These are phyloP conservation scores for Vitis rupestris DNA, from an alignment of 164 flowering plant genomes.

Conservation along the genomic window DNA sequence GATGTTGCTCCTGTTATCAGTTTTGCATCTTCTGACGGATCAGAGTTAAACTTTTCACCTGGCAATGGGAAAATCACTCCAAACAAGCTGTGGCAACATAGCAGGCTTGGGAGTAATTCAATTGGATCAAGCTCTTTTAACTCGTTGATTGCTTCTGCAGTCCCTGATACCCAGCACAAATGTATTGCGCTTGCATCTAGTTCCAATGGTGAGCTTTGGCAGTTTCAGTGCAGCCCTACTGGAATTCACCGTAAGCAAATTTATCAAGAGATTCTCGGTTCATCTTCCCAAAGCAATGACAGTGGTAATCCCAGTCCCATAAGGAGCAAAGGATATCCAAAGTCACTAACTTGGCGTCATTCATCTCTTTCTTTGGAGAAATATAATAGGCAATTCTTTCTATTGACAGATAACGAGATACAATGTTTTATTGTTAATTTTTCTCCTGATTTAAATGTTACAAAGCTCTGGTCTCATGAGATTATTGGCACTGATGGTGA, in stretches of 20 bases:
- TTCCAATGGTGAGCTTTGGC: constrained; percentile 81
- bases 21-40: constrained; percentile 42
- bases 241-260: constrained; percentile 41
- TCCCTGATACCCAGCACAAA: constrained; percentile 28
- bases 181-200: constrained; percentile 70
- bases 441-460: constrained; percentile 35
- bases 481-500: constrained; percentile 79
- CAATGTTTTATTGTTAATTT: constrained; percentile 59
- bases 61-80: constrained; percentile 27
- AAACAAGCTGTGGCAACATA: constrained; percentile 27
- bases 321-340: constrained; percentile 61
- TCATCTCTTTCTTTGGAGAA: constrained; percentile 22
- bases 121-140: constrained; percentile 35
- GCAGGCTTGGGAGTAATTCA: constrained; percentile 28
- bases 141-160: constrained; percentile 69
- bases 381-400: constrained; percentile 51
- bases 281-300: constrained; percentile 29
- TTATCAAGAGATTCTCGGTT: constrained; percentile 20
- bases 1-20: constrained; percentile 31
- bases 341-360: constrained; percentile 73
- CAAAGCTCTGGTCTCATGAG: constrained; percentile 83
- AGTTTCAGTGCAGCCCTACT: constrained; percentile 54
- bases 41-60: constrained; percentile 26
- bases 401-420: constrained; percentile 76
- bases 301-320: constrained; percentile 24